These are phyloP conservation scores for Microbotryum violaceum DNA, from an alignment of 1,284 basidiomycete genomes.

Conservation along the genomic window DNA sequence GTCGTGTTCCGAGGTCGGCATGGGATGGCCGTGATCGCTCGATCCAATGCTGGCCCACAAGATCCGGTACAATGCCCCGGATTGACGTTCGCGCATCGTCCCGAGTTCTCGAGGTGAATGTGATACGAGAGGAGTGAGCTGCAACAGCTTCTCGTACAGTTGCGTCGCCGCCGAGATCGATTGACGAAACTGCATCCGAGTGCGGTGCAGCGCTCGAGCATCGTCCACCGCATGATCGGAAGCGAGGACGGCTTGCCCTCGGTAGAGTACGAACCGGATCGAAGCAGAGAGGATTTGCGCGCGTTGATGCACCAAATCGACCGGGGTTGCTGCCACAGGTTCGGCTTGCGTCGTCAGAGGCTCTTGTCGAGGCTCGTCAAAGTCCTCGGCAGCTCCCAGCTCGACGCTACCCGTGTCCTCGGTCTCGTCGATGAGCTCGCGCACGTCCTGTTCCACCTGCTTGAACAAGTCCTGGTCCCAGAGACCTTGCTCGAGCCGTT, in stretches of 20 bases:
- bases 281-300: conserved; percentile 21
- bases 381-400: not conserved
- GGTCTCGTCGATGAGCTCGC: conserved; percentile 9
- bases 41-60: conserved; percentile 4
- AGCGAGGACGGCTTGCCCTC: not conserved
- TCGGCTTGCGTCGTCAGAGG: too few relatives aligned
- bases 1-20: too few relatives aligned
- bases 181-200: not conserved
- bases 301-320: conserved; percentile 1
- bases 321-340: not conserved
- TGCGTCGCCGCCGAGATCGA: conserved; percentile 14
- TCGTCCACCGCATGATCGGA: too few relatives aligned
- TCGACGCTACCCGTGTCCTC: not conserved
- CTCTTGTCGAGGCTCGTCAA: too few relatives aligned
- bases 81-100: conserved; percentile 10
- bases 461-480: not conserved
- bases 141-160: conserved; percentile 17
- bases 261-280: conserved; percentile 24
- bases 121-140: not conserved
- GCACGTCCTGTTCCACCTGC: conserved; percentile 12
- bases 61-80: conserved; percentile 14
- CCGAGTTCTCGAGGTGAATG: not conserved
- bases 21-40: too few relatives aligned
- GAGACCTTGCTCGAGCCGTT: not conserved
- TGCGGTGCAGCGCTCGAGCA: not conserved